Percentiles rank a stretch among this genome's conserved stretches.
Evolutionary conservation across 441 rosid species (phyloP).

Genomic region (Mallotus japonicus): DNA sequence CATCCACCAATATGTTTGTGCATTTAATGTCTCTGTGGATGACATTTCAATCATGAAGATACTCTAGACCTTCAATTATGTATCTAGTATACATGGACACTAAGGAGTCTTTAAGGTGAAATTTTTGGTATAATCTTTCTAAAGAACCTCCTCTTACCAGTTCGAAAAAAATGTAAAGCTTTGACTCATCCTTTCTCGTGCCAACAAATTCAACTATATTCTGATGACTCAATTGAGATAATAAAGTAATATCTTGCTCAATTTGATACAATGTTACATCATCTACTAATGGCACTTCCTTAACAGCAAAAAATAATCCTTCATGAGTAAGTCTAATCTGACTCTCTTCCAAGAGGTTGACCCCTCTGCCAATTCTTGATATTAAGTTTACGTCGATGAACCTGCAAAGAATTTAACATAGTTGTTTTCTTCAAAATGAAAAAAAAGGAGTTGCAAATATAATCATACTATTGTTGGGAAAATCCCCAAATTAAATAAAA

Average conservation of each 20-base stretch:
- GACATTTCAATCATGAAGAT: neutral
- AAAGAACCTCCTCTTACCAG: neutral
- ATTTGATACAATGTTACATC: neutral
- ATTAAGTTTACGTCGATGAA: neutral
- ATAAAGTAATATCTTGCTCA: neutral
- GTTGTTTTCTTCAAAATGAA: neutral
- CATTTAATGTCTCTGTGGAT: constrained; percentile 1
- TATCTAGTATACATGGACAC: neutral
- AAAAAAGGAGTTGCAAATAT: too few relatives aligned
- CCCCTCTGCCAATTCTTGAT: neutral
- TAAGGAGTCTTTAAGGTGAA: neutral
- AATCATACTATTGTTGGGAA: too few relatives aligned
- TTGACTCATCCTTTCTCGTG: neutral
- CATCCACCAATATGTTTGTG: neutral
- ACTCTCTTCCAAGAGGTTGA: neutral
- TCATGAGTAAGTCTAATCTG: neutral
- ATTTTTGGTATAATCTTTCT: neutral
- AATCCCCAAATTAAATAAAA: too few relatives aligned
- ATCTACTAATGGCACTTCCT: neutral
- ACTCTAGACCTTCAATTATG: neutral
- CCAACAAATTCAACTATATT: constrained; percentile 4
- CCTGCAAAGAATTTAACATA: neutral
- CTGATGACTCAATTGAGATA: neutral
- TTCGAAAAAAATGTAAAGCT: neutral
- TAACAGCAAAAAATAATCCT: neutral